Evolutionary conservation across 1,284 basidiomycete genomes (phyloP).

Genomic region (Thecaphora thlaspeos): DNA sequence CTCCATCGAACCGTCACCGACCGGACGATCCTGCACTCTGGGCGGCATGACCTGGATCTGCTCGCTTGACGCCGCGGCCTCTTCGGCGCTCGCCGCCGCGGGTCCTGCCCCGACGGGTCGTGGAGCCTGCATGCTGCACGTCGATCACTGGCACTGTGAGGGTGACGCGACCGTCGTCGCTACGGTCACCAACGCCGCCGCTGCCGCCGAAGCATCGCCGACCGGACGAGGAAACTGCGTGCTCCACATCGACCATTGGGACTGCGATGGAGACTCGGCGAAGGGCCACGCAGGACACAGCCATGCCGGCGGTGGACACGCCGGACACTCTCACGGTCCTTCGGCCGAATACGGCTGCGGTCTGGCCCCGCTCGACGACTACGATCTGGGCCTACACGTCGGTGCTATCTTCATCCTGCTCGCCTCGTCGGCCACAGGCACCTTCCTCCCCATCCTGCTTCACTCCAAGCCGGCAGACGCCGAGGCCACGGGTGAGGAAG

Average conservation of each 20-base stretch:
- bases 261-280: too few relatives aligned
- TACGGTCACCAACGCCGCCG: too few relatives aligned
- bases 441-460: conserved; percentile 58
- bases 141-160: conserved; percentile 37
- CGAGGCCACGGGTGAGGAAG: not conserved
- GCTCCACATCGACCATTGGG: too few relatives aligned
- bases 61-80: too few relatives aligned
- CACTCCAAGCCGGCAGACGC: conserved; percentile 12
- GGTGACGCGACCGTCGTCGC: conserved; percentile 3
- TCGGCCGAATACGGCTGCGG: conserved; percentile 55
- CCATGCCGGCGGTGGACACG: conserved; percentile 24
- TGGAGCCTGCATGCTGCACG: conserved; percentile 21
- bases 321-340: conserved; percentile 56
- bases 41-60: too few relatives aligned
- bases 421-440: conserved; percentile 56
- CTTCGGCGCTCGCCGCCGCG: too few relatives aligned
- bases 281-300: conserved; percentile 11
- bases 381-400: conserved; percentile 60
- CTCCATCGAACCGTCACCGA: too few relatives aligned
- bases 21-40: too few relatives aligned
- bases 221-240: not conserved
- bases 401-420: conserved; percentile 60
- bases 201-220: too few relatives aligned
- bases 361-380: conserved; percentile 47
- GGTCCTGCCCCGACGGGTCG: conserved; percentile 19